These are phyloP conservation scores for Raddia guianensis DNA, from an alignment of 176 grass and related monocot genomes.

Conservation along the genomic window DNA sequence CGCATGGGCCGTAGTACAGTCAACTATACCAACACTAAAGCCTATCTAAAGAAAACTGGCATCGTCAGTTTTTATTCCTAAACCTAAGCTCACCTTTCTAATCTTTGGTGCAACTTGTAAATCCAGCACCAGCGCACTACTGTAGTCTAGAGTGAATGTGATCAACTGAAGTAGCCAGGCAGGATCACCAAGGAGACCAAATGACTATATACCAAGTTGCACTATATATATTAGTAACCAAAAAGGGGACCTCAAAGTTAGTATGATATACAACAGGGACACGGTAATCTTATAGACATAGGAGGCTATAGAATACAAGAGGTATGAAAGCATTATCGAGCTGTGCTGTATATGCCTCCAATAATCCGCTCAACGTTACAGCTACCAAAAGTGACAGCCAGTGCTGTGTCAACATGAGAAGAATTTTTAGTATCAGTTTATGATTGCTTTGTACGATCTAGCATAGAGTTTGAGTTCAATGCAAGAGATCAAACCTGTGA, in stretches of 20 bases:
- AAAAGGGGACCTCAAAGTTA: slow-evolving; percentile 37
- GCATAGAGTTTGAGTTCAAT: not conserved
- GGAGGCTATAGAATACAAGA: slow-evolving; percentile 86
- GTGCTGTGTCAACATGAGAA: slow-evolving; percentile 62
- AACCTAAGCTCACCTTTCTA: not conserved
- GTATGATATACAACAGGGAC: slow-evolving; percentile 32
- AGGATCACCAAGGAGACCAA: not conserved
- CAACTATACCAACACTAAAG: slow-evolving; percentile 23
- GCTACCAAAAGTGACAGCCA: slow-evolving; percentile 83
- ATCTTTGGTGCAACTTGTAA: not conserved
- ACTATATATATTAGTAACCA: slow-evolving; percentile 30
- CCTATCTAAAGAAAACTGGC: not conserved
- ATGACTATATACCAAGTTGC: slow-evolving; percentile 11
- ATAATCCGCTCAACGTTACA: slow-evolving; percentile 71
- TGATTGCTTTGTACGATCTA: not conserved
- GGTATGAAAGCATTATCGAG: slow-evolving; percentile 98
- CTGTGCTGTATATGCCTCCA: slow-evolving; percentile 89
- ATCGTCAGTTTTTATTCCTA: slow-evolving; percentile 11
- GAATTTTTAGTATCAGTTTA: slow-evolving; percentile 23
- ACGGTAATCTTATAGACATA: slow-evolving; percentile 64
- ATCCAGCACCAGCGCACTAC: not conserved
- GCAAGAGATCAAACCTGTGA: slow-evolving; percentile 62
- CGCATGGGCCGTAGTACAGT: not conserved
- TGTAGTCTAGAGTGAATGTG: not conserved
- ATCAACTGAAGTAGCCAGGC: not conserved